These are phyloP conservation scores for Amphicarpaea edgeworthii DNA, from an alignment of 306 rosid species.

Conservation along the genomic window DNA sequence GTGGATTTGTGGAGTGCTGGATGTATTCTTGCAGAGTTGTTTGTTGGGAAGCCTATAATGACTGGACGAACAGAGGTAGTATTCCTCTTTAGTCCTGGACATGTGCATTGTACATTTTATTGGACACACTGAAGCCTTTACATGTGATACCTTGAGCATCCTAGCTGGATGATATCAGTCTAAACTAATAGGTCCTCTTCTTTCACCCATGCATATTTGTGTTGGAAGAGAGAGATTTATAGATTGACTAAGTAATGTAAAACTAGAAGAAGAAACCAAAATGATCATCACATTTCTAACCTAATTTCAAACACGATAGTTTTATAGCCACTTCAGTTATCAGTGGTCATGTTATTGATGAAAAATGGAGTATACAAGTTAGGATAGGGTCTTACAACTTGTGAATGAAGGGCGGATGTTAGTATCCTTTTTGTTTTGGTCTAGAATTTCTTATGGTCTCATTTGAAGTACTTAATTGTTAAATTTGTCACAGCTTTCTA, in stretches of 20 bases:
- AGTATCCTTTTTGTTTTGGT: constrained; percentile 23
- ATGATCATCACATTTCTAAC: constrained; percentile 21
- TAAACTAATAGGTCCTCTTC: constrained; percentile 1
- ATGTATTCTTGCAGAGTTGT: constrained; percentile 87
- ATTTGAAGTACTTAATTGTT: constrained; percentile 19
- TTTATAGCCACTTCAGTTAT: constrained; percentile 41
- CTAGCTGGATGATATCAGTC: constrained; percentile 14
- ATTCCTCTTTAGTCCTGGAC: constrained; percentile 31
- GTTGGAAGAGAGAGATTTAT: constrained; percentile 36
- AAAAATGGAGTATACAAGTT: constrained; percentile 34
- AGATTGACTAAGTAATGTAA: constrained; percentile 13
- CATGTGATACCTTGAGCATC: background rate
- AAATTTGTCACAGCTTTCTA: constrained; percentile 25
- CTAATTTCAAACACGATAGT: constrained; percentile 28
- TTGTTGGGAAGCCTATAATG: constrained; percentile 86
- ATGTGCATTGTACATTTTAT: constrained; percentile 29
- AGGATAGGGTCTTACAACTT: constrained; percentile 1
- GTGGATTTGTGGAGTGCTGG: constrained; percentile 94
- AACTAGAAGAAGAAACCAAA: constrained; percentile 18
- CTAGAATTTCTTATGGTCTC: constrained; percentile 8
- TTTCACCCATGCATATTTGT: constrained; percentile 16
- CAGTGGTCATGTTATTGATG: constrained; percentile 29
- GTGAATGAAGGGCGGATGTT: constrained; percentile 13
- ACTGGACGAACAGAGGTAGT: constrained; percentile 94
- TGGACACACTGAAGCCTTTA: constrained; percentile 30